A percentile compares a stretch with the other conserved stretches of the same genome.
phyloP scores from a whole-genome alignment of 2,329 filamentous ascomycete species.

The Thelonectria discophora region DNA sequence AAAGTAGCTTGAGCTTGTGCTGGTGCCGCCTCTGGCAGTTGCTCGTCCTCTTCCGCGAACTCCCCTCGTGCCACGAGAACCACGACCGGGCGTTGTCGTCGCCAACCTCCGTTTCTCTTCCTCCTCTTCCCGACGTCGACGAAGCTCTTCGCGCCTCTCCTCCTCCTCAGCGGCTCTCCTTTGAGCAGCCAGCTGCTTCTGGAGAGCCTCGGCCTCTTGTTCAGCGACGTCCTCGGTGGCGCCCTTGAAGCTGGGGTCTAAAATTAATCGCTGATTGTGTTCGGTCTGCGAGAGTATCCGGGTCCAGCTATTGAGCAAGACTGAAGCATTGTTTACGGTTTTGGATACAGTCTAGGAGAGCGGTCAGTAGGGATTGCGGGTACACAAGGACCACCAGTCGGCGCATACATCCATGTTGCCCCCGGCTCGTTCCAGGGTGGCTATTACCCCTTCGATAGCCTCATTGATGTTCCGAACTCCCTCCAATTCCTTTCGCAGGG shows the following conservation, averaged over 20 bases:
- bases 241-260: slow-evolving; percentile 90
- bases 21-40: slow-evolving; percentile 38
- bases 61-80: slow-evolving; percentile 45
- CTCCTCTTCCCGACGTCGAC: slow-evolving; percentile 70
- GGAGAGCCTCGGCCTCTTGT: slow-evolving; percentile 79
- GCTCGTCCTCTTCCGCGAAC: slow-evolving; percentile 42
- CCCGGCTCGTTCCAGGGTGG: slow-evolving; percentile 75
- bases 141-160: slow-evolving; percentile 75
- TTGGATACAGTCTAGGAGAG: slow-evolving; percentile 73
- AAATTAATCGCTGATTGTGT: slow-evolving; percentile 91
- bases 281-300: slow-evolving; percentile 96
- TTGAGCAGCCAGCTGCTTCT: slow-evolving; percentile 80
- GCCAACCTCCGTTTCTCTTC: slow-evolving; percentile 52
- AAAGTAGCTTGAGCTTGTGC: slow-evolving; percentile 39
- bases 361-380: slow-evolving; percentile 28
- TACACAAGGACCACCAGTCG: slow-evolving; percentile 2
- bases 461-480: slow-evolving; percentile 87
- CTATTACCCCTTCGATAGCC: slow-evolving; percentile 81
- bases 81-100: slow-evolving; percentile 41
- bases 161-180: slow-evolving; percentile 81
- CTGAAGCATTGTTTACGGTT: slow-evolving; percentile 88
- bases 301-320: slow-evolving; percentile 93
- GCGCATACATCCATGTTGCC: slow-evolving; percentile 76
- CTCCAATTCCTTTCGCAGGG: slow-evolving; percentile 80
- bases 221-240: slow-evolving; percentile 87